Evolutionary conservation across 345 rosid genomes (phyloP).

Genomic region (Carallia pectinifolia): DNA sequence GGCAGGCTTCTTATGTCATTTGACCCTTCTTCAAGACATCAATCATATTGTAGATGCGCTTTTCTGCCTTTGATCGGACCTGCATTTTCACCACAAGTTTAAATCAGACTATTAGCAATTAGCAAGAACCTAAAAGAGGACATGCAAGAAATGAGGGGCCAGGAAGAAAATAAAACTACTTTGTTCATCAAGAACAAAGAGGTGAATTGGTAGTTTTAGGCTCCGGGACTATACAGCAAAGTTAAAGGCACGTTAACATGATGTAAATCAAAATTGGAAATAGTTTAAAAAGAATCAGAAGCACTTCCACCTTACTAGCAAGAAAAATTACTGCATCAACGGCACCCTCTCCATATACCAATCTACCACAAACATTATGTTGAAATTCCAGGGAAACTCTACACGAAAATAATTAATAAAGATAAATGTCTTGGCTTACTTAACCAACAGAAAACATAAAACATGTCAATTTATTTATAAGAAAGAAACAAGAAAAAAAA

Average conservation of each 20-base stretch:
- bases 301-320: constrained; percentile 69
- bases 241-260: too few relatives aligned
- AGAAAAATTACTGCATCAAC: constrained; percentile 85
- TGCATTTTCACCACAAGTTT: constrained; percentile 20
- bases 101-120: not conserved
- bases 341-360: constrained; percentile 93
- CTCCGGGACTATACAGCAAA: too few relatives aligned
- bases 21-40: constrained; percentile 77
- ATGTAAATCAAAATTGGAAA: not conserved
- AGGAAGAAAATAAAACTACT: too few relatives aligned
- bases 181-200: too few relatives aligned
- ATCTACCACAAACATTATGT: constrained; percentile 95
- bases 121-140: not conserved
- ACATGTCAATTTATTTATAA: too few relatives aligned
- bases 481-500: not conserved
- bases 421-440: constrained; percentile 4
- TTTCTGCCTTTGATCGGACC: constrained; percentile 66
- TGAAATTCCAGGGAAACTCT: constrained; percentile 96
- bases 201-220: too few relatives aligned
- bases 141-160: too few relatives aligned
- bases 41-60: constrained; percentile 76
- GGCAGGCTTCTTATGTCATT: constrained; percentile 44
- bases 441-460: not conserved
- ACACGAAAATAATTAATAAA: constrained; percentile 22
- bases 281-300: not conserved